Conservation (phyloP, 78 protist species). For the Tieghemostelium lacteum region DNA sequence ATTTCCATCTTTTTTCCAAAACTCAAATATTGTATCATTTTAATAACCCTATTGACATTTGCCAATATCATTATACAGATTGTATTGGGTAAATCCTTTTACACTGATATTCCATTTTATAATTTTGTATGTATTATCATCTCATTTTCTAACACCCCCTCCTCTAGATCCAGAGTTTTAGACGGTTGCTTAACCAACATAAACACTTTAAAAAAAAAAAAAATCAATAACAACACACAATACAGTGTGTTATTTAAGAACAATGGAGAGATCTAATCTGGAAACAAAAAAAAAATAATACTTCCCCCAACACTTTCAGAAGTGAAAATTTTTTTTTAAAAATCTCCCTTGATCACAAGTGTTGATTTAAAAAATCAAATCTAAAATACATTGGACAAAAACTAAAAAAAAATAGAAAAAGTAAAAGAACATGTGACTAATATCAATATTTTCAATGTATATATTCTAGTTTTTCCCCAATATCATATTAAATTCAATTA, state of each 20-base stretch:
- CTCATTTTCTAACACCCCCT: too few species aligned
- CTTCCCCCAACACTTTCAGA: neutral
- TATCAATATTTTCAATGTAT: neutral
- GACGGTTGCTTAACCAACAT: too few species aligned
- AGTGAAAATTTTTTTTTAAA: neutral
- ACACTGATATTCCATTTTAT: neutral
- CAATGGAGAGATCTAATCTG: too few species aligned
- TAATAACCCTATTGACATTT: conserved; percentile 1
- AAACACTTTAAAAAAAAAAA: too few species aligned
- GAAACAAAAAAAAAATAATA: neutral
- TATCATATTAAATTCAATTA: conserved; percentile 15
- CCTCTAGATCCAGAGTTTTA: too few species aligned
- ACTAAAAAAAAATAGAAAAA: too few species aligned
- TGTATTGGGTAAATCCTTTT: conserved; percentile 11
- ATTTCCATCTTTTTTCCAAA: conserved; percentile 48
- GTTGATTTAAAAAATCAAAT: too few species aligned
- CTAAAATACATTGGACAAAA: too few species aligned
- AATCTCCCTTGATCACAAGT: too few species aligned
- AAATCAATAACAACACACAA: too few species aligned
- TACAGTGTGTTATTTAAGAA: too few species aligned
- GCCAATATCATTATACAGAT: conserved; percentile 10
- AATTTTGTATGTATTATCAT: conserved; percentile 48
- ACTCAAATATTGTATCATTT: neutral
- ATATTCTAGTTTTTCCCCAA: conserved; percentile 48
- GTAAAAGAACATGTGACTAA: too few species aligned